phyloP scores from a whole-genome alignment of 306 rosid genomes.

The Corylus heterophylla region DNA sequence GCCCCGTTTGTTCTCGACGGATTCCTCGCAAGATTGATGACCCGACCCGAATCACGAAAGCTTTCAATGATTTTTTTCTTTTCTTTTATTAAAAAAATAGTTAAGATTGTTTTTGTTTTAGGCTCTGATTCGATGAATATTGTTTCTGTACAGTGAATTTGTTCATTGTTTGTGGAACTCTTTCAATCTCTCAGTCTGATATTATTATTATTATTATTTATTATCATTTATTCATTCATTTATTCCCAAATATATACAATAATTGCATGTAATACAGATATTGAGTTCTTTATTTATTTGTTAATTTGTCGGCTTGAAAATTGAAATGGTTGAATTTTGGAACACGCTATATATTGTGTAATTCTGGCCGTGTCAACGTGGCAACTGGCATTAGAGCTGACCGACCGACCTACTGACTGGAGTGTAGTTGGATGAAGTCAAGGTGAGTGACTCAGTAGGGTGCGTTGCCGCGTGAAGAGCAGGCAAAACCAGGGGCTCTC shows the following conservation, averaged over 20 bases:
- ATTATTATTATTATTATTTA: constrained; percentile 1
- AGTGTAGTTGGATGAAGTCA: constrained; percentile 28
- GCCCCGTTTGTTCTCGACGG: constrained; percentile 46
- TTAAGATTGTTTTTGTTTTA: constrained; percentile 3
- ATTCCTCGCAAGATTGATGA: constrained; percentile 17
- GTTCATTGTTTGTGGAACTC: constrained; percentile 41
- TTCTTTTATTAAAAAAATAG: background rate
- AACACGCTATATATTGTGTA: background rate
- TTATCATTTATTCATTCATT: constrained; percentile 5
- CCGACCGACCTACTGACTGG: constrained; percentile 9
- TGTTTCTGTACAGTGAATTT: constrained; percentile 57
- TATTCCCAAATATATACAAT: background rate
- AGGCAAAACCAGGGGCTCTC: constrained; percentile 25
- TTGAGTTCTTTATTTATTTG: background rate
- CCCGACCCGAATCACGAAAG: constrained; percentile 11
- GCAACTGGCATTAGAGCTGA: background rate
- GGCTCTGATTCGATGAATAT: constrained; percentile 1
- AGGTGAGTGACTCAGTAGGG: background rate
- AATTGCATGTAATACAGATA: background rate
- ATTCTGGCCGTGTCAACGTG: background rate
- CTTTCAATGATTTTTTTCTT: background rate
- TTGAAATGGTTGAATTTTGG: background rate
- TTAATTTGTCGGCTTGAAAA: background rate
- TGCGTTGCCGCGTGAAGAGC: constrained; percentile 45
- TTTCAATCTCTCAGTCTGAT: background rate